A percentile compares a stretch with the other conserved stretches of the same genome.
phyloP scores from a whole-genome alignment of 768 basidiomycete species.

The Lactifluus subvellereus region DNA sequence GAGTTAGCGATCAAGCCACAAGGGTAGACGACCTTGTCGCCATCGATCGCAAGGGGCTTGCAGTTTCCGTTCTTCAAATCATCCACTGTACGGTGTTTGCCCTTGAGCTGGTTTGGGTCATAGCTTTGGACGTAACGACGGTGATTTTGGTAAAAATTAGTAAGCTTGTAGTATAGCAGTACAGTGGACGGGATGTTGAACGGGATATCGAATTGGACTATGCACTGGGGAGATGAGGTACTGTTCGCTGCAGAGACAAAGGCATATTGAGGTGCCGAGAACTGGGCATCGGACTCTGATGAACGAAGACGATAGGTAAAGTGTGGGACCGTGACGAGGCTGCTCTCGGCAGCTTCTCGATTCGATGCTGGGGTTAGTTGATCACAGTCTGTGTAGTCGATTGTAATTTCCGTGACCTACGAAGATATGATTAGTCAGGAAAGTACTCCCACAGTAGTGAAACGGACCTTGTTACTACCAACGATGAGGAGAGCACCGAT shows the following conservation, averaged over 20 bases:
- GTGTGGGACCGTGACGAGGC: conserved; percentile 54
- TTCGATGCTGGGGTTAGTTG: conserved; percentile 39
- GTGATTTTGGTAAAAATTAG: conserved; percentile 98
- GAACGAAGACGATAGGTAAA: conserved; percentile 63
- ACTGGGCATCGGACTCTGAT: conserved; percentile 44
- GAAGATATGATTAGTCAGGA: neutral
- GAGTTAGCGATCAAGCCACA: conserved; percentile 98
- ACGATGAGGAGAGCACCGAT: conserved; percentile 94
- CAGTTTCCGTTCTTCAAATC: conserved; percentile 71
- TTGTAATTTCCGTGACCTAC: conserved; percentile 85
- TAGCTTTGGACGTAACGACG: conserved; percentile 93
- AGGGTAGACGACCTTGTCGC: conserved; percentile 71
- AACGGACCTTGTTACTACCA: conserved; percentile 63
- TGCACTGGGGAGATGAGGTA: conserved; percentile 49
- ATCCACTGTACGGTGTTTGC: conserved; percentile 46
- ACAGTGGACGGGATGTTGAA: conserved; percentile 67
- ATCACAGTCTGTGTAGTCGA: conserved; percentile 95
- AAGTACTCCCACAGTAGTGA: neutral
- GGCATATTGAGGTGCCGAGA: conserved; percentile 62
- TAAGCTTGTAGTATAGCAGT: conserved; percentile 93
- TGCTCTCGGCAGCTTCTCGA: conserved; percentile 36
- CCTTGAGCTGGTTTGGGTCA: conserved; percentile 79
- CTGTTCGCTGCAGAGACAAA: conserved; percentile 51
- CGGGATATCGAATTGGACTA: conserved; percentile 78
- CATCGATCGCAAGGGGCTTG: conserved; percentile 64